Evolutionary conservation across 2,329 filamentous ascomycete species (phyloP), one percentile per base, ranked within the genome.

Genomic region (Monosporascus cannonballus): DNA sequence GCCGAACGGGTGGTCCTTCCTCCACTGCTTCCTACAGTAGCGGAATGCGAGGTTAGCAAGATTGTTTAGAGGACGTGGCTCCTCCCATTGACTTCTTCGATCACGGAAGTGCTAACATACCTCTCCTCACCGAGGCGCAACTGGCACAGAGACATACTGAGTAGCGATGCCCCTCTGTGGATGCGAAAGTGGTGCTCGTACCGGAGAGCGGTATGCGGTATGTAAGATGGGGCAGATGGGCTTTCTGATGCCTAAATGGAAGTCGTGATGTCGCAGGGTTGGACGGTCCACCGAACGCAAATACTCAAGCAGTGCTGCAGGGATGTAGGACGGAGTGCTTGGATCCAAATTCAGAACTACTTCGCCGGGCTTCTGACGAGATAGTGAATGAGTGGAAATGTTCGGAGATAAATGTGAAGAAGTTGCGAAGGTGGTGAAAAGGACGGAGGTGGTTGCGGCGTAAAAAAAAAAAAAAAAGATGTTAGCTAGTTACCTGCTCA

Each of bases 1-100:
- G 56, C 94, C 94, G 67, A 99, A 99, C 0, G 95, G 95, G 67
- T 99, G 94, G 63, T 99, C 93, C 68, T 86, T 86, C 60, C 94
- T 86, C 94, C 94, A 99, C 75, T 96, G 90, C 75, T 96, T 97
- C 58, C 92, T 96, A 47, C 41, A 11, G 63, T 42, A 49, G n/a
- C 22, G 44, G 6, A 41, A 57, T 20, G 27, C 30, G 45, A 34
- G 9, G 22, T 24, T 18, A 36, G 41, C 60, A 42, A 56, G 51
- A 52, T 50, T 17, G 42, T 49, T 41, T 39, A 48, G 30, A 24
- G 14, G 22, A 18, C 45, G 18, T 41, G 6, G 15, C 27, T 20
- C n/a, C 22, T 18, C 17, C n/a, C 30, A 14, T 18, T 18, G 2
- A 18, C 9, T 7, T 41, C 15, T 11, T 38, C 20, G 41, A 52